phyloP scores from a whole-genome alignment of 768 basidiomycete genomes.

The Auricularia cornea region DNA sequence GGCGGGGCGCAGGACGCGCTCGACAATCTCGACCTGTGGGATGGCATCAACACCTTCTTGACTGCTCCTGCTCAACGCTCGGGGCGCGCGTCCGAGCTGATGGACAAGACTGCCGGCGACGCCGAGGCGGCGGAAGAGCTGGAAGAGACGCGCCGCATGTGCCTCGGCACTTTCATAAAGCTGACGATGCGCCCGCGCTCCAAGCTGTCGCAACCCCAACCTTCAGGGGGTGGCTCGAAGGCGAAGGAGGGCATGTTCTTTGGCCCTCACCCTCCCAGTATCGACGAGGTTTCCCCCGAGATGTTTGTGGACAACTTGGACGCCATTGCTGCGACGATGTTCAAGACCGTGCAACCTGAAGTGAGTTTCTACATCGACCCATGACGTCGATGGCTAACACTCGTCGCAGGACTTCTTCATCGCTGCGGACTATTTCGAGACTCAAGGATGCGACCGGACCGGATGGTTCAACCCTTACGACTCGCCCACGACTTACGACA shows the following conservation, averaged over 20 bases:
- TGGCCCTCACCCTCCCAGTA: conserved; percentile 44
- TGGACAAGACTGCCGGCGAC: conserved; percentile 34
- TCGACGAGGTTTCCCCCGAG: conserved; percentile 56
- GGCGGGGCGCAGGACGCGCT: conserved; percentile 74
- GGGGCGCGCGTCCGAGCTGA: conserved; percentile 30
- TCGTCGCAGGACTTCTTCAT: conserved; percentile 62
- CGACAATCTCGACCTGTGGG: conserved; percentile 59
- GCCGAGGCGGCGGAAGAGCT: conserved; percentile 37
- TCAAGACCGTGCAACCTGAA: conserved; percentile 72
- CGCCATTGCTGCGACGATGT: conserved; percentile 64
- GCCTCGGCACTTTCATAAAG: conserved; percentile 40
- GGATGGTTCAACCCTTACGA: conserved; percentile 71
- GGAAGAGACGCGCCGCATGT: conserved; percentile 30
- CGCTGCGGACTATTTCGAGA: conserved; percentile 70
- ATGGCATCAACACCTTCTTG: conserved; percentile 52
- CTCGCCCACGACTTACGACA: conserved; percentile 43
- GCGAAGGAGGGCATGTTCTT: conserved; percentile 11
- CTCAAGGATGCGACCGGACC: conserved; percentile 68
- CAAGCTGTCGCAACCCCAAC: conserved; percentile 2
- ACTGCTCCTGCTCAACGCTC: conserved; percentile 39
- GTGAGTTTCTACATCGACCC: conserved; percentile 27
- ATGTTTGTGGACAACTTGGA: conserved; percentile 74
- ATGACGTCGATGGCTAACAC: not conserved
- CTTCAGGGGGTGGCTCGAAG: conserved; percentile 5
- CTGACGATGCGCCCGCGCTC: conserved; percentile 51